phyloP scores from a whole-genome alignment of 192 early-diverging fungal genomes.

The Podila epicladia region DNA sequence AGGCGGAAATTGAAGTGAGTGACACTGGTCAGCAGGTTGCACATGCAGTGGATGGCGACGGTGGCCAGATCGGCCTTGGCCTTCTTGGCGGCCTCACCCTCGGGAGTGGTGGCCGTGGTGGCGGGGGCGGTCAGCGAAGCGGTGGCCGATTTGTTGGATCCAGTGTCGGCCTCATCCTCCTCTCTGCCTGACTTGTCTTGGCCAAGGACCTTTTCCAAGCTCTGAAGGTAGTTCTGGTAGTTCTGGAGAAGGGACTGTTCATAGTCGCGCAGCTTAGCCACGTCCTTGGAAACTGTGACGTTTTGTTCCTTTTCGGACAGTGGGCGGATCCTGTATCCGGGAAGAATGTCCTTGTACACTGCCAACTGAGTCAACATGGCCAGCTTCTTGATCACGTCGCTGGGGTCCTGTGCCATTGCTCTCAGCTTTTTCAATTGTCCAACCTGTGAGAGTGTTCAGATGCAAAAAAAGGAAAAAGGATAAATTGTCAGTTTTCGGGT shows the following conservation, averaged over 20 bases:
- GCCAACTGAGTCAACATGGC: constrained; percentile 89
- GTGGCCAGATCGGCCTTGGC: constrained; percentile 50
- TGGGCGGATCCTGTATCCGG: constrained; percentile 93
- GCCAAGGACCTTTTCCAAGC: constrained; percentile 64
- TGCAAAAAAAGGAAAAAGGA: neutral
- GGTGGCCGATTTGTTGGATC: neutral
- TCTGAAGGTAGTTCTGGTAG: constrained; percentile 88
- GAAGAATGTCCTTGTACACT: constrained; percentile 95
- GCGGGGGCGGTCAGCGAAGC: constrained; percentile 37
- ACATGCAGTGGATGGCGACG: constrained; percentile 83
- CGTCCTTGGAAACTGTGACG: constrained; percentile 86
- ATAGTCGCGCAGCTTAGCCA: constrained; percentile 86
- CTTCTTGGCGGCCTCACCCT: constrained; percentile 22
- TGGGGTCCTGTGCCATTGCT: constrained; percentile 69
- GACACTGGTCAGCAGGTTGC: constrained; percentile 79
- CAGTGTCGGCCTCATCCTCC: constrained; percentile 24
- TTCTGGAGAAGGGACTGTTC: constrained; percentile 84
- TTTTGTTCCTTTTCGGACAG: constrained; percentile 84
- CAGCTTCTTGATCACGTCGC: constrained; percentile 74
- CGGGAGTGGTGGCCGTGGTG: constrained; percentile 7
- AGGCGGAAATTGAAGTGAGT: constrained; percentile 97
- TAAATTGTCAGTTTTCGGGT: neutral
- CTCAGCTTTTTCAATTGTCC: constrained; percentile 76
- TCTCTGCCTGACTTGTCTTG: constrained; percentile 39
- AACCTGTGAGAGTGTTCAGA: constrained; percentile 49